Evolutionary conservation across 768 basidiomycete species (phyloP), one percentile per base, ranked within the genome.

Genomic region (Boletus coccyginus): DNA sequence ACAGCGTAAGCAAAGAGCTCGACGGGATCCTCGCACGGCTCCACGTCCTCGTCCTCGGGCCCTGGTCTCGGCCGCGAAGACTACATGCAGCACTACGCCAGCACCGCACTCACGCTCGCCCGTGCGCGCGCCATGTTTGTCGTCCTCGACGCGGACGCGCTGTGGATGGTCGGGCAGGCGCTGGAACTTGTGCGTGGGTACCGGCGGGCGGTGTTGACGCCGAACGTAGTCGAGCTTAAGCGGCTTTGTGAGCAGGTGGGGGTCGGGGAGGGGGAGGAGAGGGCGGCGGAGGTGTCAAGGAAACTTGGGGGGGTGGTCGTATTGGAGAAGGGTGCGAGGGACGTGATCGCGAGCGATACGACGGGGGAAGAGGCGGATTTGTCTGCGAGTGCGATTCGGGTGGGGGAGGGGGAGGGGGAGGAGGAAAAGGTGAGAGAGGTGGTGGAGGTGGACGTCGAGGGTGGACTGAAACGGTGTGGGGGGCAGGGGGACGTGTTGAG

Each of bases 401-500:
- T 8, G 40, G 75, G 71, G 11, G 75, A 72, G 0, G 78, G 82
- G 61, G 78, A 75, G 27, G 27, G 5, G 0, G 69, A 83, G 27
- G 75, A 79, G 51, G 81, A 84, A 58, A 78, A 75, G 39, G 77
- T 80, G 39, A 76, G 77, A 54, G 85, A 88, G 64, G 81, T 82
- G 5, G 72, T 94, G 5, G 77, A 81, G 50, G 84, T 90, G 31
- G 85, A 89, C 59, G 73, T 79, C 0, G 74, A 82, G 52, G 97
- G 97, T 2, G 94, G 96, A 2, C 62, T 92, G 63, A 96, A 96
- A 74, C 77, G 97, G 53, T 95, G 93, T 64, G 96, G 97, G 13
- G 97, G 97, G 1, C 97, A 98, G 70, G 97, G 97, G 0, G 97
- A 99, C 72, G 85, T 99, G 38, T 70, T 98, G 53, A 90, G 88